Conservation (phyloP, 2,329 filamentous ascomycete genomes). For the Penicillium sp. region DNA sequence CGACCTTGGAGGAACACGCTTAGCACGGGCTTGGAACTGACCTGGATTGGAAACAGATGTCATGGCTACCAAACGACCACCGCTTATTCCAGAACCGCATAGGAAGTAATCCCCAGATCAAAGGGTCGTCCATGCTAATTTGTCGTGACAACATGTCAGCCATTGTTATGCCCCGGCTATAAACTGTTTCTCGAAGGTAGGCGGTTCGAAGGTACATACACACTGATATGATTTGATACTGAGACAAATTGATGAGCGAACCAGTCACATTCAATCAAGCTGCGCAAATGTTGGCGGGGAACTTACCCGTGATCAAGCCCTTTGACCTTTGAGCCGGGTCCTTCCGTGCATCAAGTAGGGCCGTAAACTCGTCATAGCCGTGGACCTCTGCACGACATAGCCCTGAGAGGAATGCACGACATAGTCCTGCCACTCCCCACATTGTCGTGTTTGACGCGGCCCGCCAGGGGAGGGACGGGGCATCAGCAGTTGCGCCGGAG, state of each 20-base stretch:
- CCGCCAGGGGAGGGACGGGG: constrained; percentile 63
- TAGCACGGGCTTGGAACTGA: constrained; percentile 43
- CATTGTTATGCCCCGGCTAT: constrained; percentile 18
- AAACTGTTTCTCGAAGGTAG: constrained; percentile 21
- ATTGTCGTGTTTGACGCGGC: constrained; percentile 74
- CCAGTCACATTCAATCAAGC: neutral
- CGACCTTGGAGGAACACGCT: neutral
- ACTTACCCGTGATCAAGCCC: constrained; percentile 79
- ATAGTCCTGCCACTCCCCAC: constrained; percentile 71
- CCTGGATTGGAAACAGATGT: constrained; percentile 92
- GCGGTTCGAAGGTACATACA: constrained; percentile 65
- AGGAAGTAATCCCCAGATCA: constrained; percentile 91
- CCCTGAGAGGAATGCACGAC: constrained; percentile 73
- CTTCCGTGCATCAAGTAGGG: constrained; percentile 73
- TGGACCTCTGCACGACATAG: constrained; percentile 76
- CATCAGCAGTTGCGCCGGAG: constrained; percentile 47
- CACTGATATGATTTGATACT: constrained; percentile 88
- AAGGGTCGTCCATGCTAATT: constrained; percentile 83
- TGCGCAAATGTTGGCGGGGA: neutral
- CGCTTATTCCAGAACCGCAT: constrained; percentile 75
- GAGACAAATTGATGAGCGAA: constrained; percentile 2
- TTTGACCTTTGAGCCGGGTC: constrained; percentile 68
- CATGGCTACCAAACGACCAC: constrained; percentile 90
- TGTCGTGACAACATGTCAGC: constrained; percentile 33
- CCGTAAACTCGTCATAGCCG: constrained; percentile 75